Evolutionary conservation across 768 basidiomycete species (phyloP).

Genomic region (Leccinum longicurvipes): DNA sequence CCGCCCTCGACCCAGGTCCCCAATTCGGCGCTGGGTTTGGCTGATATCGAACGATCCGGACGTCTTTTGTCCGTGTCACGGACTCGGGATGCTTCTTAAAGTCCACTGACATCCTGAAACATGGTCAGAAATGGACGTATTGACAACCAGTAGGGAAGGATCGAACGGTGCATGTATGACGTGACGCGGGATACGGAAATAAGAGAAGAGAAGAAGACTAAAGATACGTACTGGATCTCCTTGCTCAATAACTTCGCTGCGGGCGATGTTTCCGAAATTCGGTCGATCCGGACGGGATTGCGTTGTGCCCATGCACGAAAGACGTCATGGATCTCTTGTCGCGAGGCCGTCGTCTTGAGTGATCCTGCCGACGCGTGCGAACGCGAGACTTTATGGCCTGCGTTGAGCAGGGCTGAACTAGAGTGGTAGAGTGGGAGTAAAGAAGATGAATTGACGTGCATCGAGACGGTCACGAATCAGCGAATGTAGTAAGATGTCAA

Average conservation of each 20-base stretch:
- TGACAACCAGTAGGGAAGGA: too few relatives aligned
- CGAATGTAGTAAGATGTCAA: too few relatives aligned
- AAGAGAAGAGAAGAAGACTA: neutral
- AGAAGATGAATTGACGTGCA: neutral
- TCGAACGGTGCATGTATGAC: neutral
- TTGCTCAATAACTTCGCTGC: conserved; percentile 65
- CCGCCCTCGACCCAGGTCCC: conserved; percentile 80
- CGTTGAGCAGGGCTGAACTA: conserved; percentile 89
- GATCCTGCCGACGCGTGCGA: conserved; percentile 90
- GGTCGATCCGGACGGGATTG: conserved; percentile 82
- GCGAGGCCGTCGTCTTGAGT: conserved; percentile 82
- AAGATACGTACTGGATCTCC: conserved; percentile 54
- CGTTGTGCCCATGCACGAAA: conserved; percentile 81
- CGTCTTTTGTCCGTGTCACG: conserved; percentile 53
- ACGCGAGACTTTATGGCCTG: conserved; percentile 78
- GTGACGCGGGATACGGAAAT: neutral
- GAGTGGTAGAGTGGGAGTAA: conserved; percentile 25
- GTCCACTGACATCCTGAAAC: conserved; percentile 46
- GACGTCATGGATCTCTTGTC: conserved; percentile 72
- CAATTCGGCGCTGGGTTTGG: conserved; percentile 88
- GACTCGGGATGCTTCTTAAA: conserved; percentile 73
- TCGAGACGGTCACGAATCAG: neutral
- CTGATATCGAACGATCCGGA: conserved; percentile 87
- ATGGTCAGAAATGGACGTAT: neutral
- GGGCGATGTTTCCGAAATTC: conserved; percentile 73